Conservation (phyloP, 257 asterid genomes). For the Fraxinus cuspidata region DNA sequence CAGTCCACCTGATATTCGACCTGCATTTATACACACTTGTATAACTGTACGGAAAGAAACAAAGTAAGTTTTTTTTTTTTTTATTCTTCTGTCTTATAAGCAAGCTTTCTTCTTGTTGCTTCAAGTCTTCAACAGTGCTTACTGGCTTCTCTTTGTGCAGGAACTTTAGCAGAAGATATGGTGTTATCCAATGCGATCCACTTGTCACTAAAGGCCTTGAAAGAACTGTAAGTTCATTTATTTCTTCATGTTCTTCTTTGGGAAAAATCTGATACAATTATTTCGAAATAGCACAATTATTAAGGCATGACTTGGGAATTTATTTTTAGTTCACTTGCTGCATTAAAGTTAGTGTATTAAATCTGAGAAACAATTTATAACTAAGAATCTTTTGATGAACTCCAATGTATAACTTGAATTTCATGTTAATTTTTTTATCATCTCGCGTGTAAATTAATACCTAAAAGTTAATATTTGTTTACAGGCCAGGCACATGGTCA, state of each 20-base stretch:
- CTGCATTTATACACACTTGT: constrained; percentile 80
- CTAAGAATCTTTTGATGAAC: constrained; percentile 1
- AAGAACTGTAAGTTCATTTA: constrained; percentile 59
- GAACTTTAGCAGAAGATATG: constrained; percentile 67
- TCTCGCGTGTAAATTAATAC: constrained; percentile 12
- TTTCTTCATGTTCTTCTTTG: constrained; percentile 12
- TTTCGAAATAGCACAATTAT: constrained; percentile 16
- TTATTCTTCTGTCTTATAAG: background rate
- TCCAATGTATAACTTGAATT: background rate
- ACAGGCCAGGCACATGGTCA: constrained; percentile 96
- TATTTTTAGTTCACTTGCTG: constrained; percentile 15
- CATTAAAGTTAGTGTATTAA: constrained; percentile 16
- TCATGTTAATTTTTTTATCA: constrained; percentile 11
- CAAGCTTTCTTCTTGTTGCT: constrained; percentile 18
- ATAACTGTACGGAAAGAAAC: constrained; percentile 55
- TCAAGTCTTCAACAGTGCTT: constrained; percentile 29
- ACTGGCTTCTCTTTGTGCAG: constrained; percentile 44
- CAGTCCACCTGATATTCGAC: constrained; percentile 82
- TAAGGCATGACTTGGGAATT: constrained; percentile 19
- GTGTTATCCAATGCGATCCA: constrained; percentile 85
- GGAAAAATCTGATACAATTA: constrained; percentile 5
- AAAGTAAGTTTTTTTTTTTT: constrained; percentile 38
- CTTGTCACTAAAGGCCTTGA: constrained; percentile 84
- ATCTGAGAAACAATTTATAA: background rate
- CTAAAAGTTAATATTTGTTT: constrained; percentile 21